Percentiles rank a stretch among this genome's conserved stretches.
Evolutionary conservation across 371 early-diverging fungal genomes (phyloP).

Genomic region (Cokeromyces recurvatus): DNA sequence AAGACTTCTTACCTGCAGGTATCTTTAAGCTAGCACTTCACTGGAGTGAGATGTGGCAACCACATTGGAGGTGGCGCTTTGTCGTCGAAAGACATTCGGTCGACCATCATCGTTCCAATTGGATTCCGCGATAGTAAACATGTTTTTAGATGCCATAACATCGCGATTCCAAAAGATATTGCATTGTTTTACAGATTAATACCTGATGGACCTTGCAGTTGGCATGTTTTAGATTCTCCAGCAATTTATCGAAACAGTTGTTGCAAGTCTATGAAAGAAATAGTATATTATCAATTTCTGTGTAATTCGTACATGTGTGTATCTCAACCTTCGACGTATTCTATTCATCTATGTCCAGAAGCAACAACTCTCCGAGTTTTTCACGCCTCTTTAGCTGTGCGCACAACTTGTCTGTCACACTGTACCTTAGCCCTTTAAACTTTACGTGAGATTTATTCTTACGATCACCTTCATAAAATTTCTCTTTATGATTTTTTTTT

Average conservation of each 20-base stretch:
- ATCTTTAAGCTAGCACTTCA: too few species aligned
- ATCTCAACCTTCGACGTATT: slow-evolving; percentile 7
- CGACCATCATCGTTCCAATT: background rate
- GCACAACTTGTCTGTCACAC: background rate
- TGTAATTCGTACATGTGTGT: background rate
- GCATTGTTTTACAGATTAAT: slow-evolving; percentile 1
- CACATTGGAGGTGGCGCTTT: slow-evolving; percentile 1
- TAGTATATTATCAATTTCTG: background rate
- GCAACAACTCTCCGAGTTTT: background rate
- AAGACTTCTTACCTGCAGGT: too few species aligned
- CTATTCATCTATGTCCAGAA: too few species aligned
- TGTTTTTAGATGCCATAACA: too few species aligned
- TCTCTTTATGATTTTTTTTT: too few species aligned
- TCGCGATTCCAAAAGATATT: slow-evolving; percentile 1
- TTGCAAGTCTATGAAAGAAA: background rate
- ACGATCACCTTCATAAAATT: too few species aligned
- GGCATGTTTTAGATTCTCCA: background rate
- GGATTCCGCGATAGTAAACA: slow-evolving; percentile 3
- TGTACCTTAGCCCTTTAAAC: background rate
- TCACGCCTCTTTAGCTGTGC: background rate
- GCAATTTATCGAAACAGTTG: background rate
- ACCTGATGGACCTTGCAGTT: background rate
- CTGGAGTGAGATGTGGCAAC: too few species aligned
- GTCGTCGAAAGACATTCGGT: slow-evolving; percentile 1
- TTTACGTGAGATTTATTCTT: background rate